A percentile compares a stretch with the other conserved stretches of the same genome.
Evolutionary conservation across 73 alveolate genomes (phyloP).

Genomic region (Blepharisma japonicum): DNA sequence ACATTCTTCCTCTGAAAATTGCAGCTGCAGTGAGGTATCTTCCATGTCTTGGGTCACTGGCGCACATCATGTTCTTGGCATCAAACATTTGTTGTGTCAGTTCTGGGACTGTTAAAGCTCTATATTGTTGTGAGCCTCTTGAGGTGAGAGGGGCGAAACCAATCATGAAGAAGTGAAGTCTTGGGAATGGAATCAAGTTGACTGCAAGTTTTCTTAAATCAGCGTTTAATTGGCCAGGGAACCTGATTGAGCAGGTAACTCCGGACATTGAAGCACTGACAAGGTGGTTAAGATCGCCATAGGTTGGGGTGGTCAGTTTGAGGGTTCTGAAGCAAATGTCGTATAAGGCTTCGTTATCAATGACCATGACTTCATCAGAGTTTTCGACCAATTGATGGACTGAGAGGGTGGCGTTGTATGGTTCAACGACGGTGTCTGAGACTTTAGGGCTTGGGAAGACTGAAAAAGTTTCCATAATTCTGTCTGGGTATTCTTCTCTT

Average conservation of each 20-base stretch:
- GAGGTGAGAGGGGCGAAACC: conserved; percentile 99
- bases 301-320: conserved; percentile 97
- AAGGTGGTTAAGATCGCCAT: conserved; percentile 96
- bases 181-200: conserved; percentile 99
- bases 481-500: conserved; percentile 96
- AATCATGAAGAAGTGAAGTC: conserved; percentile 99
- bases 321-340: conserved; percentile 98
- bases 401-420: conserved; percentile 95
- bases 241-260: conserved; percentile 95
- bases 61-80: conserved; percentile 99
- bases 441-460: conserved; percentile 97
- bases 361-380: conserved; percentile 73
- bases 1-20: conserved; percentile 94
- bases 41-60: conserved; percentile 98
- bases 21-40: conserved; percentile 91
- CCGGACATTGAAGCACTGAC: conserved; percentile 97
- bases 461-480: conserved; percentile 95
- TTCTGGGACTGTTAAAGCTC: conserved; percentile 98
- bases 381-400: conserved; percentile 87
- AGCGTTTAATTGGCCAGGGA: conserved; percentile 97
- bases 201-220: conserved; percentile 96
- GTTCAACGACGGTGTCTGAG: conserved; percentile 95
- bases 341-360: conserved; percentile 80
- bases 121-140: conserved; percentile 98
- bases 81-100: conserved; percentile 98